Conservation (phyloP, 768 basidiomycete species). For the Astraeus odoratus region DNA sequence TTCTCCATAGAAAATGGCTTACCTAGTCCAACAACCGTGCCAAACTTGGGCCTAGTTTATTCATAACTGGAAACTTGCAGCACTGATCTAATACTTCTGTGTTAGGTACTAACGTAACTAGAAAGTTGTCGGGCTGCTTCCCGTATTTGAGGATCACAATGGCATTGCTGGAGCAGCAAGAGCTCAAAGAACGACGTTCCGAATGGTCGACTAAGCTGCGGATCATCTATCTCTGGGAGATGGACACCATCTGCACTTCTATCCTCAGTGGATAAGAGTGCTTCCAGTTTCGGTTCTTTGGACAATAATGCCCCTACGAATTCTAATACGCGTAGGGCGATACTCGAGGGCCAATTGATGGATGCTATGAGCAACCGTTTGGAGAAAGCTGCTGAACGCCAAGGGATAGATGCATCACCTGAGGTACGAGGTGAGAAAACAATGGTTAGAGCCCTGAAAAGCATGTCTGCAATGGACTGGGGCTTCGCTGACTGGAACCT, state of each 20-base stretch:
- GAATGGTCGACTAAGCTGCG: conserved; percentile 76
- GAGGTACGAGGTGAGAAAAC: conserved; percentile 72
- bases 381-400: conserved; percentile 14
- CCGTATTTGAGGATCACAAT: conserved; percentile 65
- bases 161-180: conserved; percentile 48
- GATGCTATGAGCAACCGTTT: conserved; percentile 48
- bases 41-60: no score
- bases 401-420: conserved; percentile 48
- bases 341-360: conserved; percentile 70
- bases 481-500: conserved; percentile 22
- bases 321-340: conserved; percentile 47
- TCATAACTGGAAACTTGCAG: no score
- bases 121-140: conserved; percentile 56
- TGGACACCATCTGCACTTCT: conserved; percentile 80
- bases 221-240: conserved; percentile 82
- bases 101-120: conserved; percentile 34
- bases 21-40: no score
- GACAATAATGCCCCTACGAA: conserved; percentile 68
- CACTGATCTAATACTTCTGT: conserved; percentile 18
- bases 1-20: no score
- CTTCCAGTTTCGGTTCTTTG: conserved; percentile 76
- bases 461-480: conserved; percentile 51
- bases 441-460: conserved; percentile 80
- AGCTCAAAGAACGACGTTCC: conserved; percentile 87
- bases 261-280: conserved; percentile 83